Conservation (phyloP, 331 rosid species). For the Malus hybrid region DNA sequence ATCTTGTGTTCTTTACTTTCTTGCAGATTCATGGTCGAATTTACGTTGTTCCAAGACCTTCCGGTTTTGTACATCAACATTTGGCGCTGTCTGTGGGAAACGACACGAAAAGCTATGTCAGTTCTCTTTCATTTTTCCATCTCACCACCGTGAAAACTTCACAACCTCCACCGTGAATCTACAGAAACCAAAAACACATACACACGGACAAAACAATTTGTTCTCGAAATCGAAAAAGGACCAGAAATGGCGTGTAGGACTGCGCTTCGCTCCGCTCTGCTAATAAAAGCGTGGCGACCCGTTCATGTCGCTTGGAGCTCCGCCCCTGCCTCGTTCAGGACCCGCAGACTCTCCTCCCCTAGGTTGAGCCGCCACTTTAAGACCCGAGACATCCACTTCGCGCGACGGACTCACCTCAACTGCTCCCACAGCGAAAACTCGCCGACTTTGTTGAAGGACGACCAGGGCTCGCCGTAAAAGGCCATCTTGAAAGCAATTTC, state of each 20-base stretch:
- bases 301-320: slow-evolving; percentile 24
- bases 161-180: too few species aligned
- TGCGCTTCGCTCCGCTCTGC: slow-evolving; percentile 47
- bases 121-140: too few species aligned
- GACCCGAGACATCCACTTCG: slow-evolving; percentile 32
- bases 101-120: too few species aligned
- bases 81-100: too few species aligned
- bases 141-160: too few species aligned
- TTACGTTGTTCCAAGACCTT: too few species aligned
- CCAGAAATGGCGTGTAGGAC: slow-evolving; percentile 57
- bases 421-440: slow-evolving; percentile 48
- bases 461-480: slow-evolving; percentile 88
- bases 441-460: slow-evolving; percentile 48
- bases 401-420: slow-evolving; percentile 21
- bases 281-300: slow-evolving; percentile 52
- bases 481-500: slow-evolving; percentile 91
- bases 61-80: too few species aligned
- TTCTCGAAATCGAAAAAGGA: background rate
- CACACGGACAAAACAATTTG: background rate
- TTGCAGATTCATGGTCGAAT: too few species aligned
- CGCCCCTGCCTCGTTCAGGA: slow-evolving; percentile 13
- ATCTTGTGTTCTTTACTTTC: too few species aligned
- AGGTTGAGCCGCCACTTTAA: slow-evolving; percentile 11
- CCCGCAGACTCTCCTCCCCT: slow-evolving; percentile 5
- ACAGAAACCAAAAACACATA: background rate